Base-by-base conservation (phyloP, 2,329 filamentous ascomycete species). In the Pseudogymnoascus destructans region DNA sequence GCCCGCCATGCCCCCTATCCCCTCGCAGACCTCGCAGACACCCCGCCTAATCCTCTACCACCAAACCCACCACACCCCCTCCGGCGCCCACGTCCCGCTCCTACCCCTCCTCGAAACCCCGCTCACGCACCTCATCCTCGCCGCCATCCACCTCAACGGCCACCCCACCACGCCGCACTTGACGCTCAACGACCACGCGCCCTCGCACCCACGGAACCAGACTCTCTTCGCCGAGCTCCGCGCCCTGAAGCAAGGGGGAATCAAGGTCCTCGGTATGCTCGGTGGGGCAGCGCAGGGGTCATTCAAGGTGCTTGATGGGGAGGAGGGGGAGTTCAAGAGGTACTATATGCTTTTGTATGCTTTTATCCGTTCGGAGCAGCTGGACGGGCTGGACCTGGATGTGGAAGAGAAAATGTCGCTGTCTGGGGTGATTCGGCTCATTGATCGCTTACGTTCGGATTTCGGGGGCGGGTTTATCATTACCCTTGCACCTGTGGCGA, bases 231-330 rank as follows among this genome's bases (percentile, higher is more conserved):
- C 79, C 19, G 91, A 96, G 70, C 80, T 89, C 7, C 77, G 79
- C 6, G 74, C 83, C 62, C 73, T 95, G 5, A 86, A 93, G 69
- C 79, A 79, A 1, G 77, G 78, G 5, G 89, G 89, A 40, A 77
- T 95, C 62, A 89, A 86, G 65, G 82, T 95, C 10, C 77, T 95
- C 68, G 88, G 82, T 58, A 93, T 96, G 87, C 76, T 95, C 1
- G 91, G 91, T 36, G 91, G 91, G 13, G 89, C 90, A 2, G 89
- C 89, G 0, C 78, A 79, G 60, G 91, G 90, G 9, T 86, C 82
- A 10, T 95, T 80, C 68, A 73, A 76, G 55, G 76, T 80, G 58
- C 73, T 84, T 15, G 71, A 73, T 59, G 49, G 49, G 15, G 49
- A 19, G 32, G 21, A 35, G 3, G 25, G n/a, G 5, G 71, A 73